Evolutionary conservation across 1,284 basidiomycete species (phyloP).

Genomic region (Cutaneotrichosporon spelunceum): DNA sequence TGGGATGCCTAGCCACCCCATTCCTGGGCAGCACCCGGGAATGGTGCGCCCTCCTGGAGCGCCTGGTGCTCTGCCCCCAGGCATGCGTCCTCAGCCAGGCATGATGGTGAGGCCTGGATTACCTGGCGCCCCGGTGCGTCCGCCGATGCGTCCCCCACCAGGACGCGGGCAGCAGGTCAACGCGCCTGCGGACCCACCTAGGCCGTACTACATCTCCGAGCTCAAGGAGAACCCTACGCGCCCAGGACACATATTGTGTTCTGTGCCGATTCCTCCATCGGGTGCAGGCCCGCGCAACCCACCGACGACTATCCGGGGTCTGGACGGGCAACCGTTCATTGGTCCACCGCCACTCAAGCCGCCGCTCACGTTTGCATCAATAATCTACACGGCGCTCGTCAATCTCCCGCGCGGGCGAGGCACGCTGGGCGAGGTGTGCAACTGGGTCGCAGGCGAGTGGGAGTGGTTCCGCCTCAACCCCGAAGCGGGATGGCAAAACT

Average conservation of each 20-base stretch:
- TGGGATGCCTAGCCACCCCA: not conserved
- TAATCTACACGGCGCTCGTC: slow-evolving; percentile 48
- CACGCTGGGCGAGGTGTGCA: slow-evolving; percentile 85
- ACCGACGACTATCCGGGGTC: slow-evolving; percentile 44
- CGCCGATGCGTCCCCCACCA: slow-evolving; percentile 10
- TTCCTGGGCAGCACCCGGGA: not conserved
- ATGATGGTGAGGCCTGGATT: slow-evolving; percentile 13
- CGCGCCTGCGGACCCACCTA: slow-evolving; percentile 28
- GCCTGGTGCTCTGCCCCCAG: slow-evolving; percentile 7
- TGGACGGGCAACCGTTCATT: slow-evolving; percentile 50
- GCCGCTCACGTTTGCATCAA: slow-evolving; percentile 49
- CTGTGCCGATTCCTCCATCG: slow-evolving; percentile 48
- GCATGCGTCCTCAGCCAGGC: slow-evolving; percentile 9
- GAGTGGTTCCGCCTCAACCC: slow-evolving; percentile 84
- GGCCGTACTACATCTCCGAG: slow-evolving; percentile 46
- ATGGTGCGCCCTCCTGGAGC: slow-evolving; percentile 10
- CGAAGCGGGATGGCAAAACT: slow-evolving; percentile 85
- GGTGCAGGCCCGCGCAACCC: slow-evolving; percentile 48
- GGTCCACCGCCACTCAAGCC: slow-evolving; percentile 51
- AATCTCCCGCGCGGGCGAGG: slow-evolving; percentile 64
- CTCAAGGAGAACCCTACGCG: slow-evolving; percentile 44
- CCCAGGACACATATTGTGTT: slow-evolving; percentile 47
- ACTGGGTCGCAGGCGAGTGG: slow-evolving; percentile 81
- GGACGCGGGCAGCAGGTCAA: slow-evolving; percentile 7
- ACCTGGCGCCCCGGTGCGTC: not conserved